Evolutionary conservation across 441 rosid genomes (phyloP), one percentile per base, ranked within the genome.

Genomic region (Croton laevigatus): DNA sequence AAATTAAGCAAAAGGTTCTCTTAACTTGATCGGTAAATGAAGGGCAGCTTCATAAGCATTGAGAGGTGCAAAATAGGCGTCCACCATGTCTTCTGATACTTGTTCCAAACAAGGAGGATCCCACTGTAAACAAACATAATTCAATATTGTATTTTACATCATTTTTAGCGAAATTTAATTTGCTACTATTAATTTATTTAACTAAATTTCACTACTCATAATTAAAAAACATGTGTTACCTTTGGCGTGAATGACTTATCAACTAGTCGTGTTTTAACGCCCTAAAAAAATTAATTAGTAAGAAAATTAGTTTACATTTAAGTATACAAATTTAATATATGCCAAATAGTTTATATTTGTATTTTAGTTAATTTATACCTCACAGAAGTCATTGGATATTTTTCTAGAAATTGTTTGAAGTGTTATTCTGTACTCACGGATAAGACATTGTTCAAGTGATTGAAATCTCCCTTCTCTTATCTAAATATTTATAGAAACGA

Each of bases 401-500:
- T 66, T 40, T n/a, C 20, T 6, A 8, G 44, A 59, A 66, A 73
- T 59, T 58, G 60, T 51, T 42, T 51, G 45, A 4, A 60, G 20
- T 12, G 71, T 73, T 46, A 51, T n/a, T 12, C 61, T 19, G 19
- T 73, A 59, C 54, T 66, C 46, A 3, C 67, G 76, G 3, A 19
- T 57, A 22, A 73, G 61, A 6, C 76, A 73, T 19, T 73, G 54
- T 40, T 37, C 34, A 23, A 60, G 62, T 48, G 71, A 59, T 46
- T 40, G 67, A 61, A 14, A 66, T 60, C 76, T 73, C 6, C 67
- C 73, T 54, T 62, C 42, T 62, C 58, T 22, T 19, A 74, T 74
- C 69, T 54, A 66, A 6, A 23, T 3, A 27, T 48, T 7, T 3
- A 44, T 44, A n/a, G n/a, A n/a, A n/a, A n/a, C n/a, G n/a, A n/a